A percentile compares a stretch with the other conserved stretches of the same genome.
phyloP scores from a whole-genome alignment of 306 rosid genomes.

The Cercis canadensis region DNA sequence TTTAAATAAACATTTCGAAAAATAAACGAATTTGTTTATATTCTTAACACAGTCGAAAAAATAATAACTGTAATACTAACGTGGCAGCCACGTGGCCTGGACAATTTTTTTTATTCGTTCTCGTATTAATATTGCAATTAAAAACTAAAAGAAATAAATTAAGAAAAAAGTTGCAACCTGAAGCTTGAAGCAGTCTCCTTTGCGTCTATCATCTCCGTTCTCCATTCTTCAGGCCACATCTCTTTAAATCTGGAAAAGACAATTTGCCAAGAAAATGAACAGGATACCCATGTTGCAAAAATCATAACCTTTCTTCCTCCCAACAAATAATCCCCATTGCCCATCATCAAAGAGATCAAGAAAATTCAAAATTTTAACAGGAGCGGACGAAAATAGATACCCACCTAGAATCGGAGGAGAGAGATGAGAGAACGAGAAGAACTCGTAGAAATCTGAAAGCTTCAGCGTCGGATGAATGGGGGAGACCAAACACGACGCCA shows the following conservation, averaged over 20 bases:
- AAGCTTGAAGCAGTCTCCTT: constrained; percentile 71
- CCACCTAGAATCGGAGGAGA: constrained; percentile 78
- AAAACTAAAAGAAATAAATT: not conserved
- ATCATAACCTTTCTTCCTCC: not conserved
- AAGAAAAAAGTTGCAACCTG: constrained; percentile 53
- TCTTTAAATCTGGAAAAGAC: constrained; percentile 61
- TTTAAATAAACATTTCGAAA: too few relatives aligned
- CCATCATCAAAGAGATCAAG: not conserved
- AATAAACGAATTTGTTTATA: too few relatives aligned
- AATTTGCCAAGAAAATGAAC: not conserved
- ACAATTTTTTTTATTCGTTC: too few relatives aligned
- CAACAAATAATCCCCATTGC: not conserved
- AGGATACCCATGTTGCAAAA: constrained; percentile 6
- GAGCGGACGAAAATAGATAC: constrained; percentile 34
- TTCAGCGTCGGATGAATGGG: constrained; percentile 92
- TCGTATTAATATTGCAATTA: too few relatives aligned
- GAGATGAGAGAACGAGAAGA: constrained; percentile 78
- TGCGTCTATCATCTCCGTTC: constrained; percentile 52
- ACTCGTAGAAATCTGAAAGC: constrained; percentile 90
- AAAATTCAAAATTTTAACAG: not conserved
- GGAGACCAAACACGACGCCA: too few relatives aligned
- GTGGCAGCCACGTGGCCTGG: too few relatives aligned
- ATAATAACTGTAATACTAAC: too few relatives aligned
- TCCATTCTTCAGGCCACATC: constrained; percentile 55
- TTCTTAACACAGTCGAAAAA: too few relatives aligned